These are phyloP conservation scores for Balansia obtecta DNA, from an alignment of 2,329 filamentous ascomycete species.

Conservation along the genomic window DNA sequence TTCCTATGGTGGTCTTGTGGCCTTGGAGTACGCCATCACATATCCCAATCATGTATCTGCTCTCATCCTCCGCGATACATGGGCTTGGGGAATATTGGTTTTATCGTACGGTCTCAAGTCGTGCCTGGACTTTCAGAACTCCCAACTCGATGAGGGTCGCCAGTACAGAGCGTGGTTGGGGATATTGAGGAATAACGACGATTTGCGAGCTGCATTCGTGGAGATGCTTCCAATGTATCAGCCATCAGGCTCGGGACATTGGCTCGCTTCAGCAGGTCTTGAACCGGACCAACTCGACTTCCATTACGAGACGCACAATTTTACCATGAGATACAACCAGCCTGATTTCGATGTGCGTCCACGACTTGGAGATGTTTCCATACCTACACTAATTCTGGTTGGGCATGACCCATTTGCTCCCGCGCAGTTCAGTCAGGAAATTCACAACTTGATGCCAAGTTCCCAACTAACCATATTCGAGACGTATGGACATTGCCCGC, in stretches of 20 bases:
- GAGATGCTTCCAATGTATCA: slow-evolving; percentile 12
- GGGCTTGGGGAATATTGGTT: slow-evolving; percentile 10
- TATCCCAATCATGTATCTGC: slow-evolving; percentile 10
- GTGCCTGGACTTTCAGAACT: slow-evolving; percentile 7
- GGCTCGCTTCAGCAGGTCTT: neutral
- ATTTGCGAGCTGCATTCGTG: slow-evolving; percentile 8
- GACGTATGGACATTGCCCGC: slow-evolving; percentile 5
- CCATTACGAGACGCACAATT: slow-evolving; percentile 13
- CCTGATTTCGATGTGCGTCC: slow-evolving; percentile 13
- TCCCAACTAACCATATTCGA: slow-evolving; percentile 13
- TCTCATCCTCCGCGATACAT: slow-evolving; percentile 12
- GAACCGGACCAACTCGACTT: slow-evolving; percentile 1
- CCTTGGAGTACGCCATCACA: slow-evolving; percentile 12
- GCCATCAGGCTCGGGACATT: neutral
- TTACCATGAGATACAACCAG: slow-evolving; percentile 11
- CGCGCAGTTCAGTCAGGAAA: slow-evolving; percentile 11
- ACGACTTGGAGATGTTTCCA: slow-evolving; percentile 8
- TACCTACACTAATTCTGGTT: slow-evolving; percentile 11
- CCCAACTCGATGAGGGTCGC: slow-evolving; percentile 9
- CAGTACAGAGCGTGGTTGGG: slow-evolving; percentile 12
- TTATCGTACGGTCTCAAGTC: slow-evolving; percentile 8
- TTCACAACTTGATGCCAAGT: slow-evolving; percentile 7
- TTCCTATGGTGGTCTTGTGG: slow-evolving; percentile 14
- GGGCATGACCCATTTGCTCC: slow-evolving; percentile 13
- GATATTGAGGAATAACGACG: slow-evolving; percentile 8